Evolutionary conservation across 2,329 filamentous ascomycete genomes (phyloP).

Genomic region (Trichothecium sympodiale): DNA sequence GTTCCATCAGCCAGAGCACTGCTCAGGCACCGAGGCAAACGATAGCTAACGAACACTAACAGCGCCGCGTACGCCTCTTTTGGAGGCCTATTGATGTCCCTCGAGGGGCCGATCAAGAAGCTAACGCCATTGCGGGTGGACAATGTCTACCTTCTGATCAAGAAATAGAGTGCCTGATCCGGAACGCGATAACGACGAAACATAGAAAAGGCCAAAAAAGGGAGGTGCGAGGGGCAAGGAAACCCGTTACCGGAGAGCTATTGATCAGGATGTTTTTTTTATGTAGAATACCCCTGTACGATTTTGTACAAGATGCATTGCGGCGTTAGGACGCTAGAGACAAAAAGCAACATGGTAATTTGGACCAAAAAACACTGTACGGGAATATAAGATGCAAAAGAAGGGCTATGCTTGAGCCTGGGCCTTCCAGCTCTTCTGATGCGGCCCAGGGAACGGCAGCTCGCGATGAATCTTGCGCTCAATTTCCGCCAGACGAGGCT

Average conservation of each 20-base stretch:
- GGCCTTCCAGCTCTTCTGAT: slow-evolving; percentile 26
- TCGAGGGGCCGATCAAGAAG: slow-evolving; percentile 94
- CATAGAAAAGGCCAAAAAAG: too few species aligned
- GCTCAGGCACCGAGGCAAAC: not conserved
- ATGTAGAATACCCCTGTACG: too few species aligned
- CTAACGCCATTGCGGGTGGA: slow-evolving; percentile 85
- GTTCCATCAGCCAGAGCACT: not conserved
- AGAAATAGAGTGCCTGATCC: too few species aligned
- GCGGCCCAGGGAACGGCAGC: slow-evolving; percentile 68
- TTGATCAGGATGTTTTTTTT: too few species aligned
- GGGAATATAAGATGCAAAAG: too few species aligned
- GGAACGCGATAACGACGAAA: too few species aligned
- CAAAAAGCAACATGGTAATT: too few species aligned
- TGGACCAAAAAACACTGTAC: too few species aligned
- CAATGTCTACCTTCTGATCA: slow-evolving; percentile 84
- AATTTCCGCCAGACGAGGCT: slow-evolving; percentile 70
- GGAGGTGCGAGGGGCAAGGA: too few species aligned
- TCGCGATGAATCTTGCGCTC: slow-evolving; percentile 62
- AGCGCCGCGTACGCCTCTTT: slow-evolving; percentile 94
- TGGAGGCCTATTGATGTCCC: slow-evolving; percentile 77
- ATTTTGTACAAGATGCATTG: not conserved
- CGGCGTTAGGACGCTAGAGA: not conserved
- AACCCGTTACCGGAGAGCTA: too few species aligned
- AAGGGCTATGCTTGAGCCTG: not conserved
- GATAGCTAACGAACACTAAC: slow-evolving; percentile 1